Evolutionary conservation across 2,329 filamentous ascomycete genomes (phyloP).

Genomic region (Clonostachys byssicola): DNA sequence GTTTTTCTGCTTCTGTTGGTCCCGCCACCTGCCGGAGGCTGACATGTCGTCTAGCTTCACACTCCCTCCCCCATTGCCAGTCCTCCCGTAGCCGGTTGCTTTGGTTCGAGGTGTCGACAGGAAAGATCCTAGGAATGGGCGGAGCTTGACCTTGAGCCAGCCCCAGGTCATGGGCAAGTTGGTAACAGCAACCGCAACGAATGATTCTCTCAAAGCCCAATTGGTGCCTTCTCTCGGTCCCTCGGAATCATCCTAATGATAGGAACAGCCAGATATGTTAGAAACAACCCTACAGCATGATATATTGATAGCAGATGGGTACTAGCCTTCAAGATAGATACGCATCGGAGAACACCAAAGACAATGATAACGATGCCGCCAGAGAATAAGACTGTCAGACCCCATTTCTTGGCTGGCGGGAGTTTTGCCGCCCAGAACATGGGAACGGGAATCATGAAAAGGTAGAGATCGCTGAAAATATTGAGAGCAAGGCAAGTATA

Average conservation of each 20-base stretch:
- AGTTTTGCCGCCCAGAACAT: constrained; percentile 46
- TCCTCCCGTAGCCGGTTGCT: no score
- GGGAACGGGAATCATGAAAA: constrained; percentile 28
- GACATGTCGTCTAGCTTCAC: no score
- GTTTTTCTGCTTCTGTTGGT: no score
- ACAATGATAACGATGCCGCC: constrained; percentile 51
- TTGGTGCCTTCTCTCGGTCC: not conserved
- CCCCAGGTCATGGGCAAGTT: constrained; percentile 13
- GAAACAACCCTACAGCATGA: no score
- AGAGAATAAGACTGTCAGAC: constrained; percentile 45
- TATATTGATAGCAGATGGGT: no score
- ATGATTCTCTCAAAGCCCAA: constrained; percentile 14
- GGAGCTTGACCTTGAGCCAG: no score
- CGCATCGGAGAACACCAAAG: constrained; percentile 47
- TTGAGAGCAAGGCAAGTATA: constrained; percentile 23
- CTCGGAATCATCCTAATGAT: not conserved
- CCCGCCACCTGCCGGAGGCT: no score
- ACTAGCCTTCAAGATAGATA: constrained; percentile 32
- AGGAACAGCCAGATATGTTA: no score
- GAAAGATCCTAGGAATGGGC: no score
- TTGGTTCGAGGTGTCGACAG: no score
- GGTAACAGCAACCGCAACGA: constrained; percentile 22
- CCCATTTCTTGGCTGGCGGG: constrained; percentile 38
- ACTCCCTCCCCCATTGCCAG: no score
- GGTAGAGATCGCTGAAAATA: constrained; percentile 24